phyloP scores from a whole-genome alignment of 2,329 filamentous ascomycete species.

The Verticillium nonalfalfae region DNA sequence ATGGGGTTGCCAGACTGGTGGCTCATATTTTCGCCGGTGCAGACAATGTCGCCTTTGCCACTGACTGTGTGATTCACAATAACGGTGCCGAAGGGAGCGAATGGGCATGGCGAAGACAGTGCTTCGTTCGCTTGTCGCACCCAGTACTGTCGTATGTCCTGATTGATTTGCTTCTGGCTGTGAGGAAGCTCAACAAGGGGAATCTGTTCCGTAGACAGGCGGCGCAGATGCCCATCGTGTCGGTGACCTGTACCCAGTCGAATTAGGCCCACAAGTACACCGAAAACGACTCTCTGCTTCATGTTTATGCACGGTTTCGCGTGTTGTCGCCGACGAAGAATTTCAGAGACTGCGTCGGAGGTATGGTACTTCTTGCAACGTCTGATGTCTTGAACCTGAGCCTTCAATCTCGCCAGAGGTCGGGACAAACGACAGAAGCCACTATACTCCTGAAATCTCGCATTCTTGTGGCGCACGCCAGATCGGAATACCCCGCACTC shows the following conservation, averaged over 20 bases:
- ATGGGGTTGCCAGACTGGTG: slow-evolving; percentile 40
- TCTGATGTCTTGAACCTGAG: too few relatives aligned
- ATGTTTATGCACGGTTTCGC: background rate
- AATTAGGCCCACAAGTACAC: background rate
- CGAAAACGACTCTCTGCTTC: background rate
- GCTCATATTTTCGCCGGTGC: slow-evolving; percentile 42
- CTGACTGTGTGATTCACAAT: slow-evolving; percentile 47
- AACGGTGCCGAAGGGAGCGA: slow-evolving; percentile 44
- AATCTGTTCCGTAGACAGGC: background rate
- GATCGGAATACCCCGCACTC: too few relatives aligned
- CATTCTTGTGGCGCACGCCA: too few relatives aligned
- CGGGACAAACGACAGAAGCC: too few relatives aligned
- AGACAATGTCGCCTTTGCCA: slow-evolving; percentile 37
- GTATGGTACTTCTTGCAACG: too few relatives aligned
- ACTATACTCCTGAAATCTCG: too few relatives aligned
- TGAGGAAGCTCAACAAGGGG: background rate
- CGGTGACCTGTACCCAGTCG: background rate
- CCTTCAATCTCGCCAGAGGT: too few relatives aligned
- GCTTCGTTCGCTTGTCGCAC: slow-evolving; percentile 43
- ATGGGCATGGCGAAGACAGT: slow-evolving; percentile 43
- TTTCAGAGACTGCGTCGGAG: too few relatives aligned
- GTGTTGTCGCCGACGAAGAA: too few relatives aligned
- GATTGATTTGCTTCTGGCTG: slow-evolving; percentile 5
- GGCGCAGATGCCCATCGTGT: background rate
- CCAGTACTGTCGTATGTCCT: slow-evolving; percentile 40